Evolutionary conservation across 768 basidiomycete species (phyloP), one percentile per base, ranked within the genome.

Genomic region (Tulasnella sp.): DNA sequence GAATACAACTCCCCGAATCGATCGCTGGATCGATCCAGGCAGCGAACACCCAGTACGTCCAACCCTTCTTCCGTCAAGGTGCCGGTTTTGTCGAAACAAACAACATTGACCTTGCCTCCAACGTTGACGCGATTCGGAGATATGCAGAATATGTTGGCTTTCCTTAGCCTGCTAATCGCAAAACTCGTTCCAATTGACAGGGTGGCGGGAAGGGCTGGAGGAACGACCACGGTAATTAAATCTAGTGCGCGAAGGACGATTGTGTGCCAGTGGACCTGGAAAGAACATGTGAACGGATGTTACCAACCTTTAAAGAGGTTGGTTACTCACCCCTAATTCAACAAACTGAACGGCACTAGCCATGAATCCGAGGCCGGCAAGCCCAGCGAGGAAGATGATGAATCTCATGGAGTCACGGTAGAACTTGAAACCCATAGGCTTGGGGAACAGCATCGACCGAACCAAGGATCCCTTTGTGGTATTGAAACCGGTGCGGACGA

Each of bases 71-170:
- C 98, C 0, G 98, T 99, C 32, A 99, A 87, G 11, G 98, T 99
- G 10, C 98, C 98, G 0, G 98, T 99, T 85, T 99, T 99, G 87
- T 99, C 98, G 82, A 99, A 99, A 83, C 96, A 98, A 81, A 95
- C 95, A 13, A 99, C 92, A 80, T 99, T 98, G 85, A 99, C 87
- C 85, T 98, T 96, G 13, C 98, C 98, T 0, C 91, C 94, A 70
- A 99, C 90, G 82, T 99, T 99, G 81, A 99, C 93, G 70, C 98
- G 87, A 81, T 91, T 96, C 0, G 98, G 98, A 0, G 98, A 95
- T 79, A 98, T 99, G 84, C 98, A 99, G 86, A 93, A 99, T 76
- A 99, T 93, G 16, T 93, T 94, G 37, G 87, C 85, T 83, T 93
- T 94, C 73, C 95, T 92, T 23, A 99, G 89, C 75, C 98, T 91